These are phyloP conservation scores for Rosa multiflora DNA, from an alignment of 306 rosid genomes.

Conservation along the genomic window DNA sequence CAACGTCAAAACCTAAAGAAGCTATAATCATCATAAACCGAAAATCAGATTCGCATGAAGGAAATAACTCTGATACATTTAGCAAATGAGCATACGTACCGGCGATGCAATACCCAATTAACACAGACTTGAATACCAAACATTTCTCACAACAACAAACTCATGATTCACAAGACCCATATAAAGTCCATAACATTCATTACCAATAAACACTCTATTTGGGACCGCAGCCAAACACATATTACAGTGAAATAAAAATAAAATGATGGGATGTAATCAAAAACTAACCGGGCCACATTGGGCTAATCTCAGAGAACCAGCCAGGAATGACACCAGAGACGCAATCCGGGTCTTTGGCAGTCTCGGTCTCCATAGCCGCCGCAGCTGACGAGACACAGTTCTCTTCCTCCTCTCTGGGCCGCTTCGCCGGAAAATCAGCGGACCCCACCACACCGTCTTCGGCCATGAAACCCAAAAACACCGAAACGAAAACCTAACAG, in stretches of 20 bases:
- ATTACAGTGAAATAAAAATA: background rate
- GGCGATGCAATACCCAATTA: background rate
- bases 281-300: constrained; percentile 98
- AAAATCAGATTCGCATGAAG: background rate
- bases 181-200: background rate
- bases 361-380: constrained; percentile 41
- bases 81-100: background rate
- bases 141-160: background rate
- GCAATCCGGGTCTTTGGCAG: constrained; percentile 30
- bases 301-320: constrained; percentile 98
- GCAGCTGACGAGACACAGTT: constrained; percentile 50
- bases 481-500: constrained; percentile 14
- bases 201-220: background rate
- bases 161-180: background rate
- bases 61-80: background rate
- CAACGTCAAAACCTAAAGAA: background rate
- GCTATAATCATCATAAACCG: background rate
- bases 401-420: constrained; percentile 55
- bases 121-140: background rate
- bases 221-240: constrained; percentile 3
- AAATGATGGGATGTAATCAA: background rate
- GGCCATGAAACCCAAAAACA: constrained; percentile 39
- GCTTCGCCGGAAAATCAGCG: constrained; percentile 55
- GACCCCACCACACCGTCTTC: constrained; percentile 39
- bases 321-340: constrained; percentile 81